A percentile compares a stretch with the other conserved stretches of the same genome.
Evolutionary conservation across 2,329 filamentous ascomycete species (phyloP).

Genomic region (Cercospora nicotianae): DNA sequence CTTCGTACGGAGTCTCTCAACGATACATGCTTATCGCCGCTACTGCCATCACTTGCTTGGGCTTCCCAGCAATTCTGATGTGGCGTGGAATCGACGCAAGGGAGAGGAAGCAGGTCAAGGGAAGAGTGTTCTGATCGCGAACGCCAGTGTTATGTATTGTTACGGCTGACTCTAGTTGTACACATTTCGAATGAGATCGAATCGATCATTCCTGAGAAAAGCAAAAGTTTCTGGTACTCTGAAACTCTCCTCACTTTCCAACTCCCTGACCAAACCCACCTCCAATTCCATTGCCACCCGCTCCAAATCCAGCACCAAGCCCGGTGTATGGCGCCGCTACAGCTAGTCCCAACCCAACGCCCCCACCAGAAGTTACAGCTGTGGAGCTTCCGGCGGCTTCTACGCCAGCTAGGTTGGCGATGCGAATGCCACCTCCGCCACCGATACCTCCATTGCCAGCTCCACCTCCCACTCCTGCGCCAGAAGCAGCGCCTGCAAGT

Average conservation of each 20-base stretch:
- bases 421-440: constrained; percentile 5
- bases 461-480: constrained; percentile 9
- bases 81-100: constrained; percentile 17
- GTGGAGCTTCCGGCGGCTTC: constrained; percentile 4
- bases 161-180: neutral
- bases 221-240: too few relatives aligned
- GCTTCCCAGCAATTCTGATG: constrained; percentile 19
- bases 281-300: constrained; percentile 6
- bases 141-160: neutral
- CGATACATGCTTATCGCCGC: constrained; percentile 19
- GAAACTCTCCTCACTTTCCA: constrained; percentile 5
- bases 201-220: neutral
- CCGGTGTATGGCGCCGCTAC: constrained; percentile 5
- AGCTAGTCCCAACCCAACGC: constrained; percentile 10
- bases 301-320: neutral
- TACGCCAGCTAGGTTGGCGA: constrained; percentile 2
- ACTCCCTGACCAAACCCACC: constrained; percentile 7
- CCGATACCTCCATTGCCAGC: constrained; percentile 17
- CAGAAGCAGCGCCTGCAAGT: neutral
- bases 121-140: constrained; percentile 16
- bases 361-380: constrained; percentile 6
- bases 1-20: constrained; percentile 18
- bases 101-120: constrained; percentile 24
- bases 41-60: constrained; percentile 17
- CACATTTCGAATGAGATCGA: neutral